Conservation (phyloP, 345 rosid species). For the Syzygium oleosum region DNA sequence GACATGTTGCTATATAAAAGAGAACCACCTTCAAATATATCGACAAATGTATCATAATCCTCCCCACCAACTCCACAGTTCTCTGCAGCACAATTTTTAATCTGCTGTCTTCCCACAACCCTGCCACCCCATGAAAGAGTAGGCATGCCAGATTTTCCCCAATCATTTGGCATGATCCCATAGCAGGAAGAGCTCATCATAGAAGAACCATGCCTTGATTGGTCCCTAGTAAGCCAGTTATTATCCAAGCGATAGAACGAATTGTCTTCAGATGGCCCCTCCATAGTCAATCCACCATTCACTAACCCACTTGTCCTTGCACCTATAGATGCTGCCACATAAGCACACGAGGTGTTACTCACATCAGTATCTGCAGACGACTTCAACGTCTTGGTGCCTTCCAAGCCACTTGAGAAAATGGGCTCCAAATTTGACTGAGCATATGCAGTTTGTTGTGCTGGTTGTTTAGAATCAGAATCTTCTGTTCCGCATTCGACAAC, state of each 20-base stretch:
- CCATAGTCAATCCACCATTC: constrained; percentile 46
- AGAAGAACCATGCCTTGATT: constrained; percentile 52
- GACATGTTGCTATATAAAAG: constrained; percentile 92
- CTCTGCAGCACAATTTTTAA: constrained; percentile 40
- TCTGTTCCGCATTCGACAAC: constrained; percentile 41
- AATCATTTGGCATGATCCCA: constrained; percentile 57
- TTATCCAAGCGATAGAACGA: constrained; percentile 46
- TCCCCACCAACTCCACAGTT: constrained; percentile 62
- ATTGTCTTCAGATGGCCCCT: constrained; percentile 83
- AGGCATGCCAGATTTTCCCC: constrained; percentile 73
- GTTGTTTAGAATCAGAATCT: constrained; percentile 36
- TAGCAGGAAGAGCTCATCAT: constrained; percentile 44
- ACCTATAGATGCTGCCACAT: constrained; percentile 28
- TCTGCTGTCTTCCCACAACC: constrained; percentile 74
- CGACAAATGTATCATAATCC: constrained; percentile 75
- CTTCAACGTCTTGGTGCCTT: constrained; percentile 27
- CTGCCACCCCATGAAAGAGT: constrained; percentile 96
- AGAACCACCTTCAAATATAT: constrained; percentile 89
- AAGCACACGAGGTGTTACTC: constrained; percentile 36
- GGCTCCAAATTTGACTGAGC: constrained; percentile 33
- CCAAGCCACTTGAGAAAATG: constrained; percentile 17
- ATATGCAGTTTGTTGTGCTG: constrained; percentile 31
- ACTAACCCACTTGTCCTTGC: constrained; percentile 31
- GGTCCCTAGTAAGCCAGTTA: constrained; percentile 61
- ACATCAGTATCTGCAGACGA: constrained; percentile 32